Evolutionary conservation across 164 flowering plant genomes (phyloP), one percentile per base, ranked within the genome.

Genomic region (Dillenia suffruticosa): DNA sequence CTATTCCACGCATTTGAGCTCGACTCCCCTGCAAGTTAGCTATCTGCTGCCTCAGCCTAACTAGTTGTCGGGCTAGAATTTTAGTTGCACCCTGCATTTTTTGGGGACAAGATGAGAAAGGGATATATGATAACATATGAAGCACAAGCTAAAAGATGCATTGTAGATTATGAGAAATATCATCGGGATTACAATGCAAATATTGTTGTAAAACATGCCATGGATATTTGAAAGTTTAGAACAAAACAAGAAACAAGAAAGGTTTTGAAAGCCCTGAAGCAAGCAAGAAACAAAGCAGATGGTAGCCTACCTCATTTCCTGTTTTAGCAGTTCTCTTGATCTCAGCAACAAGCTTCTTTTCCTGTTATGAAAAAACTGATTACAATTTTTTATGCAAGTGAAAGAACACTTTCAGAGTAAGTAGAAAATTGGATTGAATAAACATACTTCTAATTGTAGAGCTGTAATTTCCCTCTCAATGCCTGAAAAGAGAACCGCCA

Each of bases 321-420:
- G 92, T 86, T 79, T 93, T 93, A 9, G 98, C 98, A 59, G 88
- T 90, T 76, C 76, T 85, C 78, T 93, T 93, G 63, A 90, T 93
- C 79, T 93, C 98, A 63, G 85, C 85, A 65, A 90, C 84, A 63
- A 93, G 90, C 79, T 79, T 90, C 72, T 93, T 93, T 79, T 93
- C 98, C 98, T 93, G 86, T 62, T 58, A 76, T 24, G 53, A 61
- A 15, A 32, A 58, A 44, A 44, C 48, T 44, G 19, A 22, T 15
- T 48, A n/a, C 5, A 45, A 4, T 32, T 32, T 32, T 5, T 32
- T 0, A 32, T 32, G 7, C 40, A 32, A 32, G 40, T 32, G 40
- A 51, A 50, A 9, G 40, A 22, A 59, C 46, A 63, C 57, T 43
- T 4, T 2, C 8, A 8, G 8, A 32, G 58, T 11, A 43, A n/a